Evolutionary conservation across 2,329 filamentous ascomycete species (phyloP), one percentile per base, ranked within the genome.

Genomic region (Herpotrichia juniperi): DNA sequence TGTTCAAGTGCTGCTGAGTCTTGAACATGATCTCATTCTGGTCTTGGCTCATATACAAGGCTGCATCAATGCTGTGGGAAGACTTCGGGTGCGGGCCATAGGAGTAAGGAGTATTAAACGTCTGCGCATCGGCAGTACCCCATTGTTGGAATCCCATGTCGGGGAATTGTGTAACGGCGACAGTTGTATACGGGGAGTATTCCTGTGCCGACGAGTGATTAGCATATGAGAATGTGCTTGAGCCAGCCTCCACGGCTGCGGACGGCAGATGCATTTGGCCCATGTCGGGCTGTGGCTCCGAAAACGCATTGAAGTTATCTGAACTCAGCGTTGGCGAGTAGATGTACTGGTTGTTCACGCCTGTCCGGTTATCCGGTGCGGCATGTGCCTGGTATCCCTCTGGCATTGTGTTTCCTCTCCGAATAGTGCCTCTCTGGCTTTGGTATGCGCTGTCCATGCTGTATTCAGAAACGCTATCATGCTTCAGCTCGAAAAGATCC

Each of bases 371-470:
- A 11, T 74, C 69, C 60, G 72, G 69, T 46, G 57, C 62, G 19
- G 50, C 56, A 39, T 58, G 49, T 25, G 52, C 34, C 32, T 54
- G 52, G 48, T 44, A 62, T 55, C 61, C 60, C 48, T 69, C 67
- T 44, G 63, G 50, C 53, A 62, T 61, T 46, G 58, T 56, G 42
- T 59, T 54, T 57, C 63, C 63, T 52, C 65, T 65, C 63, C 64
- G 65, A 66, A 62, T 69, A 62, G 71, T 64, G 57, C 73, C 68
- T 50, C 61, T 66, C 61, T 74, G 71, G 61, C 73, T 75, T 48
- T 74, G 69, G 53, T 76, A 75, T 51, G 71, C 66, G 60, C 72
- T 75, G 62, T 76, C 73, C 73, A 76, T 75, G 63, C 72, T 74
- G 64, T 68, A 73, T 54, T 71, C 71, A 56, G 72, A 75, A 50